Evolutionary conservation across 2,329 filamentous ascomycete species (phyloP).

Genomic region (Graphilbum fragrans): DNA sequence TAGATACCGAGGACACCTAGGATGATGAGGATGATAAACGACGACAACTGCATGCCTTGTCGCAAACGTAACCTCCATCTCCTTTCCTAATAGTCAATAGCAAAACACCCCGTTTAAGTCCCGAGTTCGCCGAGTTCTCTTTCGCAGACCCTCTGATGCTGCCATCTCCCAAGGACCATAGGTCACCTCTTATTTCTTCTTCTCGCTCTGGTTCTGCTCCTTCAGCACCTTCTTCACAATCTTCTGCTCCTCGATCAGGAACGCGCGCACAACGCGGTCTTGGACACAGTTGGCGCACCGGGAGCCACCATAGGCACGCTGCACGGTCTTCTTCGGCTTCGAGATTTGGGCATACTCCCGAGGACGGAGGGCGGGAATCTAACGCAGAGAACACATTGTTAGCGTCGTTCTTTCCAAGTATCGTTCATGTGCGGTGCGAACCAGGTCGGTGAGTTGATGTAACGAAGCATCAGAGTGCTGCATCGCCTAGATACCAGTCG

Average conservation of each 20-base stretch:
- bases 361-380: constrained; percentile 83
- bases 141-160: neutral
- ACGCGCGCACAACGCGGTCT: constrained; percentile 93
- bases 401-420: neutral
- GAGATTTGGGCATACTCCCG: constrained; percentile 96
- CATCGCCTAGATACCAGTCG: too few species aligned
- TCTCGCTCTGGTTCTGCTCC: constrained; percentile 51
- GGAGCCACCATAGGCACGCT: constrained; percentile 95
- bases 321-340: constrained; percentile 98
- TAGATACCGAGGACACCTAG: neutral
- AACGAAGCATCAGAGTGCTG: too few species aligned
- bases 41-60: neutral
- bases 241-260: constrained; percentile 99
- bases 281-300: constrained; percentile 98
- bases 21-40: neutral
- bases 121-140: neutral
- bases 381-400: neutral
- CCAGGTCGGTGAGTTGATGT: too few species aligned
- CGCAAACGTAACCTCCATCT: too few species aligned
- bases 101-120: neutral
- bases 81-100: neutral
- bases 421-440: neutral
- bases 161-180: neutral
- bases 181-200: constrained; percentile 11
- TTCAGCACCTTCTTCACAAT: constrained; percentile 99